Base-by-base conservation (phyloP, 2,329 filamentous ascomycete genomes). In the Cordyceps cicadae region DNA sequence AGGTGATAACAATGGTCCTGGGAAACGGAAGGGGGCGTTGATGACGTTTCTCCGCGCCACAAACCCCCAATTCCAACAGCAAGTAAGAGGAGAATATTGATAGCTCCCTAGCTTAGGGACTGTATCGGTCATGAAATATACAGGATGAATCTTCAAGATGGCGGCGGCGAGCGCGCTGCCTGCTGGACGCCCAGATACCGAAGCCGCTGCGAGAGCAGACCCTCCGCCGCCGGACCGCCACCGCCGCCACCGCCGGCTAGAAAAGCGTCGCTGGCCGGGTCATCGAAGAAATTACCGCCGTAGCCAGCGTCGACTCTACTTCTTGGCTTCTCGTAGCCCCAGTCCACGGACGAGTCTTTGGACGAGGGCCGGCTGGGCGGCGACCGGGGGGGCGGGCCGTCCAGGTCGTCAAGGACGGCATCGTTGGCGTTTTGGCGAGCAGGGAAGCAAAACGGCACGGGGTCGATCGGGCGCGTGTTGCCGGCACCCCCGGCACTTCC, bases 191-290 rank as follows among this genome's bases (percentile, higher is more conserved):
- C 87, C 6, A 90, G 74, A 6, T 84, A 82, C 64, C 85, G 81
- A 50, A 93, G 74, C 61, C 85, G 81, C 69, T 85, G 85, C 12
- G 89, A 89, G 17, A 94, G 75, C 17, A 94, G 72, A 3, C 89
- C 84, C 67, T 90, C 87, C 5, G 54, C 11, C 3, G 12, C 26
- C 4, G 50, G 49, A 15, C 51, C 11, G 82, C 78, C 1, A 74
- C 74, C n/a, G 72, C 76, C 2, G 73, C 68, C 62, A 5, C 17
- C 9, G 34, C 55, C 21, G 34, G 1, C 34, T 3, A 37, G 34
- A 3, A 29, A 29, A 37, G 34, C 6, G 15, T 21, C 46, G 15
- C 15, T 32, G 8, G 32, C 24, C 5, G 53, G 11, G 2, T 37
- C 41, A 15, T 70, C 70, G 64, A 81, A 86, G 0, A 77, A 73